Percentiles rank a stretch among this genome's conserved stretches.
These are phyloP conservation scores for Chalaropsis thielavioides DNA, from an alignment of 2,329 filamentous ascomycete genomes.

Conservation along the genomic window DNA sequence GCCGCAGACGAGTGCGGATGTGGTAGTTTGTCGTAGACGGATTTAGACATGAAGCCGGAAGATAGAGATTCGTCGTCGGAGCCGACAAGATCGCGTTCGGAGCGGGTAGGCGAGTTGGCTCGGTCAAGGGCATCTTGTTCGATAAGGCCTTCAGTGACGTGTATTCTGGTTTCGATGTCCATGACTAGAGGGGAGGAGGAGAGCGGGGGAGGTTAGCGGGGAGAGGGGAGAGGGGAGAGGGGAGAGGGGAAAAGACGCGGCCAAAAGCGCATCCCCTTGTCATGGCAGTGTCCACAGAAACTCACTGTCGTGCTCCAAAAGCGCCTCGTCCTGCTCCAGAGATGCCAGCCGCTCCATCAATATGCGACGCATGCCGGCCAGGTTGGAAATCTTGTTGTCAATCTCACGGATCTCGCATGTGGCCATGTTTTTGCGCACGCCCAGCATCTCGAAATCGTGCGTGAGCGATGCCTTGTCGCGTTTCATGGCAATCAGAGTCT, in stretches of 20 bases:
- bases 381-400: constrained; percentile 88
- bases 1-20: constrained; percentile 29
- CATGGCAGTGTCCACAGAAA: constrained; percentile 17
- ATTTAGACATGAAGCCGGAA: constrained; percentile 80
- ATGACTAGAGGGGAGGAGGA: constrained; percentile 32
- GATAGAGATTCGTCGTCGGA: constrained; percentile 30
- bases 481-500: constrained; percentile 58
- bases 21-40: constrained; percentile 87
- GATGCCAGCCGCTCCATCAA: constrained; percentile 74
- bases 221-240: not conserved
- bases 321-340: constrained; percentile 77
- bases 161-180: constrained; percentile 46
- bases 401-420: constrained; percentile 92
- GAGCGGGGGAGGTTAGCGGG: too few species aligned
- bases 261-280: too few species aligned
- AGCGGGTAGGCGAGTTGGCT: constrained; percentile 35
- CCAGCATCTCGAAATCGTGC: constrained; percentile 80
- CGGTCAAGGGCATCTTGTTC: constrained; percentile 45
- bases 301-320: constrained; percentile 78
- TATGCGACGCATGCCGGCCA: constrained; percentile 84
- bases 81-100: constrained; percentile 39
- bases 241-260: too few species aligned
- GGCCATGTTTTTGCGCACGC: constrained; percentile 92
- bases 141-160: constrained; percentile 44
- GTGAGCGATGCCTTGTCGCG: constrained; percentile 67